Evolutionary conservation across 2,329 filamentous ascomycete species (phyloP).

Genomic region (Nemania serpens): DNA sequence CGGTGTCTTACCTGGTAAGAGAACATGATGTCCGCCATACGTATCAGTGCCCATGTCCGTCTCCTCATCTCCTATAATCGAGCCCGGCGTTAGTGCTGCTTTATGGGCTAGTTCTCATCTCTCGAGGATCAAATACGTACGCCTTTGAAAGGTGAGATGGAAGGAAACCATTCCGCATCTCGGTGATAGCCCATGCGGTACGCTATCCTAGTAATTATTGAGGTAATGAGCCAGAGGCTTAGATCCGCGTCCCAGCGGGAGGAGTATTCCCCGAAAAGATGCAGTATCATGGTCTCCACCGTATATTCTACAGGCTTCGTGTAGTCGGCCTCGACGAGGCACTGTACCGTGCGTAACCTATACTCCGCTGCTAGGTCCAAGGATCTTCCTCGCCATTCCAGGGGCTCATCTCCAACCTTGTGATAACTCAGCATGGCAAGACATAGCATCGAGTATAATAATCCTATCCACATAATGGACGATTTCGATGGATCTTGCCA

Average conservation of each 20-base stretch:
- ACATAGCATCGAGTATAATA: conserved; percentile 77
- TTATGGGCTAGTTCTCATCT: neutral
- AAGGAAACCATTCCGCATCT: conserved; percentile 74
- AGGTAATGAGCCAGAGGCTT: conserved; percentile 64
- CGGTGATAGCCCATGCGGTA: conserved; percentile 78
- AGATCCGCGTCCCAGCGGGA: conserved; percentile 75
- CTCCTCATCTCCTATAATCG: conserved; percentile 67
- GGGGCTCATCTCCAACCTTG: conserved; percentile 78
- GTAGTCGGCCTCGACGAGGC: conserved; percentile 75
- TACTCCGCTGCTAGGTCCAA: conserved; percentile 67
- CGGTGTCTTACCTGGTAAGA: conserved; percentile 69
- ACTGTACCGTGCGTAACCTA: conserved; percentile 75
- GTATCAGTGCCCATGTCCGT: conserved; percentile 70
- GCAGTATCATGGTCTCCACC: conserved; percentile 77
- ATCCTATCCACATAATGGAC: conserved; percentile 76
- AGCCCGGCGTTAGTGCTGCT: conserved; percentile 22
- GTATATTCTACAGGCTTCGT: conserved; percentile 75
- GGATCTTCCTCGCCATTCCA: conserved; percentile 73
- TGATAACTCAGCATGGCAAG: conserved; percentile 80
- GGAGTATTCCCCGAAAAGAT: conserved; percentile 76
- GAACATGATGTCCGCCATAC: conserved; percentile 75
- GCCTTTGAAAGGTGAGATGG: conserved; percentile 73
- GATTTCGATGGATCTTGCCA: conserved; percentile 77
- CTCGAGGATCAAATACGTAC: conserved; percentile 46
- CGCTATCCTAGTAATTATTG: conserved; percentile 60